Conservation (phyloP, 2,329 filamentous ascomycete genomes). For the Meredithiella fracta region DNA sequence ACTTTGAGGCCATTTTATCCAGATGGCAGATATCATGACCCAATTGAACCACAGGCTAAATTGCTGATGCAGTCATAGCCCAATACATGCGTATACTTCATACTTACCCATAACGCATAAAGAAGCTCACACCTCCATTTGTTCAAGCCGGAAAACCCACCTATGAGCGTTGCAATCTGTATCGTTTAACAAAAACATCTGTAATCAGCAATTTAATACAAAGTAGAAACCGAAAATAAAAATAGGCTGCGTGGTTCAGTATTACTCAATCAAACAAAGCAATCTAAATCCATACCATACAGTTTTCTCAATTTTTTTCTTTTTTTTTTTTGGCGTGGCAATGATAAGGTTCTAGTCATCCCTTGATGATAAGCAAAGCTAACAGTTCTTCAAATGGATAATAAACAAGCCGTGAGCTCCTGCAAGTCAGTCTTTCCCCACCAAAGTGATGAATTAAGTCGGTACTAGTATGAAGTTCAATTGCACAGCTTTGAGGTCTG, state of each 20-base stretch:
- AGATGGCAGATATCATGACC: no score
- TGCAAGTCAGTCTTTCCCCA: constrained; percentile 3
- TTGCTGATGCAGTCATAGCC: no score
- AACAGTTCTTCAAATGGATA: not conserved
- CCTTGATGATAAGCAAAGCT: constrained; percentile 5
- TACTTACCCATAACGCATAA: no score
- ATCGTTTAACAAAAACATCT: not conserved
- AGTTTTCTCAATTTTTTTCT: not conserved
- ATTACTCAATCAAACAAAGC: constrained; percentile 5
- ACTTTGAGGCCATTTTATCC: no score
- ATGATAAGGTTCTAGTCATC: no score
- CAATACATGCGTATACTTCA: no score
- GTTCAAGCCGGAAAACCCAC: no score
- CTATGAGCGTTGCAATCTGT: no score
- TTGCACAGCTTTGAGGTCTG: no score
- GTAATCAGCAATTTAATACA: constrained; percentile 2
- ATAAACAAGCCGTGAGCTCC: not conserved
- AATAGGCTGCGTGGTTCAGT: constrained; percentile 3
- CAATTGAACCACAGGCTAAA: no score
- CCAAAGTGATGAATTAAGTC: not conserved
- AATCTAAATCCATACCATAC: not conserved
- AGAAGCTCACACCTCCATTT: no score
- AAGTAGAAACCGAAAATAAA: not conserved
- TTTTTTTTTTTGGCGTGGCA: no score
- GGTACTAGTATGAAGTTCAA: not conserved